phyloP scores from a whole-genome alignment of 805 yeast species.

The Candida palmyrensis region DNA sequence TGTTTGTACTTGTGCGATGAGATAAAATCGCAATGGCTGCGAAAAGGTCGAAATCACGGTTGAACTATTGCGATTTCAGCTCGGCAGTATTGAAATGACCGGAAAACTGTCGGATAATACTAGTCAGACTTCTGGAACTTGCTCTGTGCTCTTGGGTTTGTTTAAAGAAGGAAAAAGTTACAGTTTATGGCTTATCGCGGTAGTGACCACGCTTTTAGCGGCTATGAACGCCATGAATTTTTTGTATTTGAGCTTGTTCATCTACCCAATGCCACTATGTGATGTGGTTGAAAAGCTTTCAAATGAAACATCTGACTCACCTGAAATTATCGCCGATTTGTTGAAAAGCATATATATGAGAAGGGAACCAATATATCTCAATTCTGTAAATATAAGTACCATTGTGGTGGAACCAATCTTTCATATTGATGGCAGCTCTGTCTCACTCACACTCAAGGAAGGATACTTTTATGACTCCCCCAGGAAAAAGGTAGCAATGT shows the following conservation, averaged over 20 bases:
- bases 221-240: not conserved
- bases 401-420: slow-evolving; percentile 15
- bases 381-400: slow-evolving; percentile 10
- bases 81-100: too few relatives aligned
- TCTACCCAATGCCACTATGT: not conserved
- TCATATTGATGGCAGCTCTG: not conserved
- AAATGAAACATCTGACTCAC: not conserved
- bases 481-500: not conserved
- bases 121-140: too few relatives aligned
- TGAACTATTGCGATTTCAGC: too few relatives aligned
- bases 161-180: too few relatives aligned
- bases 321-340: slow-evolving; percentile 4
- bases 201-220: not conserved
- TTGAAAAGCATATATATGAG: slow-evolving; percentile 15
- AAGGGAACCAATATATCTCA: slow-evolving; percentile 14
- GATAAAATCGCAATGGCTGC: too few relatives aligned
- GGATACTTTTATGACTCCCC: not conserved
- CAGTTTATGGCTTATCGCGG: not conserved
- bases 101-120: too few relatives aligned
- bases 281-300: slow-evolving; percentile 1
- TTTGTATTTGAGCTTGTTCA: not conserved
- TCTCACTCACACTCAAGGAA: slow-evolving; percentile 1
- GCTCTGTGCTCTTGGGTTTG: too few relatives aligned
- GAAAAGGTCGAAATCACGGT: too few relatives aligned
- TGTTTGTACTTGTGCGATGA: too few relatives aligned